phyloP scores from a whole-genome alignment of 768 basidiomycete species.

The Termitomyces sp. region DNA sequence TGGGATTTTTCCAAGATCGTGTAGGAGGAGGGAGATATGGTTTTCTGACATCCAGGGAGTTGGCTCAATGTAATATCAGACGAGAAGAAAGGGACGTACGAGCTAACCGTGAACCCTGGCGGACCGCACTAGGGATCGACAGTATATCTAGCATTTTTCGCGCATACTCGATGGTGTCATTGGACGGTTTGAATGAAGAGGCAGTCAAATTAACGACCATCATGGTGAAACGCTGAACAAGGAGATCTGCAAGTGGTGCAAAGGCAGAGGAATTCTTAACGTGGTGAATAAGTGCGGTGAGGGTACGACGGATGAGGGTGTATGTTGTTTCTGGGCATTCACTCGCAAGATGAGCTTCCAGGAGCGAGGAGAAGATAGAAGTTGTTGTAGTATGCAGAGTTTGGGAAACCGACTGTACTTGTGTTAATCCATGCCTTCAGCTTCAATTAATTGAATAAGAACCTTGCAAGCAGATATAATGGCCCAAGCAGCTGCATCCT shows the following conservation, averaged over 20 bases:
- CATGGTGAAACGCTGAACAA: conserved; percentile 36
- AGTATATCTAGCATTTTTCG: conserved; percentile 52
- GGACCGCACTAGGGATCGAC: conserved; percentile 53
- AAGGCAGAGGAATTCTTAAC: conserved; percentile 68
- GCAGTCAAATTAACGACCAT: conserved; percentile 15
- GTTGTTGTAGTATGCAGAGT: conserved; percentile 73
- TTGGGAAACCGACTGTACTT: conserved; percentile 67
- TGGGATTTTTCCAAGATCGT: conserved; percentile 24
- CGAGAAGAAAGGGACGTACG: conserved; percentile 32
- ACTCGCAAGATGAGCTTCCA: conserved; percentile 46
- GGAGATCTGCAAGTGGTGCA: conserved; percentile 44
- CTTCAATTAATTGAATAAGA: not conserved
- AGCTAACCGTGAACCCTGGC: conserved; percentile 64
- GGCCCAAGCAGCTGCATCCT: conserved; percentile 69
- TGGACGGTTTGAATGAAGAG: conserved; percentile 8
- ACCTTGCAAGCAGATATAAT: conserved; percentile 80
- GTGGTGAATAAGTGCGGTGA: conserved; percentile 83
- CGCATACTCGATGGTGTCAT: conserved; percentile 29
- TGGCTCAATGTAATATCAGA: not conserved
- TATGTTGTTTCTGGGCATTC: conserved; percentile 36
- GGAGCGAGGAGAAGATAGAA: conserved; percentile 53
- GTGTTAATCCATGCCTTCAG: conserved; percentile 1
- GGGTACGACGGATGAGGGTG: conserved; percentile 60
- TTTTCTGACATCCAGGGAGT: conserved; percentile 18
- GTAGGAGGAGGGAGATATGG: conserved; percentile 28